Evolutionary conservation across 2,329 filamentous ascomycete genomes (phyloP), one percentile per base, ranked within the genome.

Genomic region (Cercospora zeae-maydis): DNA sequence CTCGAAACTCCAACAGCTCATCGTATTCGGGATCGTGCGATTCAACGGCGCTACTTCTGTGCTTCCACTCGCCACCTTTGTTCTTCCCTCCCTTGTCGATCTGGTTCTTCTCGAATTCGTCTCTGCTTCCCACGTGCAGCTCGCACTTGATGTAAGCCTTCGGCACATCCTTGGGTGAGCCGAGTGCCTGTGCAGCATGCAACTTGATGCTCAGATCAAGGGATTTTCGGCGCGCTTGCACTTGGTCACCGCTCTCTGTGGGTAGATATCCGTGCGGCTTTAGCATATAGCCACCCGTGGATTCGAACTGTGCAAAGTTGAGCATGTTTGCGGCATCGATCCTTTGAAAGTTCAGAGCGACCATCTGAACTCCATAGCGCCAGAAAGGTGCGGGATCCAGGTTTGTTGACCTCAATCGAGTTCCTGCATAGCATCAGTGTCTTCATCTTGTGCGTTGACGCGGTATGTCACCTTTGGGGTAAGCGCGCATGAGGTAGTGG

Each of bases 241-340:
- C 63, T 52, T 64, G 52, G 36, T 64, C 39, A 58, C 56, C 60
- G 21, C 63, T 33, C 16, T 64, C 54, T 13, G 63, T 70, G 65
- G 75, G 78, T 53, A 86, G 88, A 75, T 92, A 95, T 14, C 88
- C 88, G 33, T 82, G 75, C 0, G 93, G 92, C 77, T 97, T 97
- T 65, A 95, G 81, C 2, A 93, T 86, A 90, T 91, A 97, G 42
- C 93, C 93, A 45, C 85, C 80, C 56, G 90, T 89, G 9, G 87
- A 90, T 1, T 86, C 84, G 76, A 96, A 96, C 91, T 96, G 95
- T 69, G 86, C 93, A 73, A 95, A 88, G 73, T 97, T 97, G 13
- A 96, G 83, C 93, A 97, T 97, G 88, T 96, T 96, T 33, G 91
- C 92, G 69, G 91, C 89, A 72, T 97, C 92, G 76, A 90, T 88